A percentile compares a stretch with the other conserved stretches of the same genome.
Evolutionary conservation across 495 filamentous ascomycete genomes (phyloP).

Genomic region (Stereocaulon alpinum): DNA sequence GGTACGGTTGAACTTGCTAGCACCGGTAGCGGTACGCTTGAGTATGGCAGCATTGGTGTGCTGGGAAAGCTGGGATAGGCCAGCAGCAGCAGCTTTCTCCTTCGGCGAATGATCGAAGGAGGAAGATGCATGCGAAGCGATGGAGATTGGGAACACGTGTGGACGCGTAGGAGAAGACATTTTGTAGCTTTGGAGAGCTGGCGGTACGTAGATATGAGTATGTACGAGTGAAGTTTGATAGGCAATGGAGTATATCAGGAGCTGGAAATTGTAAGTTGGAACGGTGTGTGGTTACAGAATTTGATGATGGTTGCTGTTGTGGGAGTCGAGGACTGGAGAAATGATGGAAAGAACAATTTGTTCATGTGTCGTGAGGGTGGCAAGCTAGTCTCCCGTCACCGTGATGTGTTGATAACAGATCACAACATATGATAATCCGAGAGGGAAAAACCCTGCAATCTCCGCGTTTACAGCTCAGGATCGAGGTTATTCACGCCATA

Average conservation of each 20-base stretch:
- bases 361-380: neutral
- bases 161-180: neutral
- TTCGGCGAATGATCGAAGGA: neutral
- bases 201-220: neutral
- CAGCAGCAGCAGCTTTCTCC: neutral
- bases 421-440: neutral
- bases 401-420: neutral
- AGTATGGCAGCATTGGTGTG: neutral
- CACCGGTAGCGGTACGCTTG: too few relatives aligned
- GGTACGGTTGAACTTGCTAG: too few relatives aligned
- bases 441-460: neutral
- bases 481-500: neutral
- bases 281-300: neutral
- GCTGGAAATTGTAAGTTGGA: neutral
- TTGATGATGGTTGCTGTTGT: neutral
- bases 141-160: neutral
- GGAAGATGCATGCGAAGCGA: too few relatives aligned
- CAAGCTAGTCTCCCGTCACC: neutral
- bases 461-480: neutral
- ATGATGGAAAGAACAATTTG: neutral
- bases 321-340: neutral
- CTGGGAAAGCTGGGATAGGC: neutral
- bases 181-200: neutral
- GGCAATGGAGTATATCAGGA: neutral
- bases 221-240: neutral